Evolutionary conservation across 371 early-diverging fungal genomes (phyloP).

Genomic region (Actinomortierella ambigua): DNA sequence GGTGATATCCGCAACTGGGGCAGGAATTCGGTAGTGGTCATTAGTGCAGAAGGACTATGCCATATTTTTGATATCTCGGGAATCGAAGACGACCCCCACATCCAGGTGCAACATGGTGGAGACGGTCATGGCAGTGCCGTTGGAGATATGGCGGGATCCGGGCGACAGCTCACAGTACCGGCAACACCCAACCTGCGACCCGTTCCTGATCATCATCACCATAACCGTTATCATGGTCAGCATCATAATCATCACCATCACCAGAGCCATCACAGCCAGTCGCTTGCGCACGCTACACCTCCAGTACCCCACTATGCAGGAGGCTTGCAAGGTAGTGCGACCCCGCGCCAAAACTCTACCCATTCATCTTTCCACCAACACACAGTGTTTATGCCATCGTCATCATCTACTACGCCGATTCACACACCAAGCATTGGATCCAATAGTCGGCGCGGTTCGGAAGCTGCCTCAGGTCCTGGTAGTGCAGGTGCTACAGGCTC

Average conservation of each 20-base stretch:
- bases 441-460: constrained; percentile 29
- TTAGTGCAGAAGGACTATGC: constrained; percentile 72
- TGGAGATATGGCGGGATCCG: too few species aligned
- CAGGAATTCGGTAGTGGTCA: constrained; percentile 68
- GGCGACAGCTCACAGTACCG: constrained; percentile 9
- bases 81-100: constrained; percentile 21
- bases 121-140: too few species aligned
- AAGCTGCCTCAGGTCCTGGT: constrained; percentile 7
- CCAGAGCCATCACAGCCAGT: constrained; percentile 11
- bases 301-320: constrained; percentile 27
- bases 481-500: too few species aligned
- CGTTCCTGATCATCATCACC: constrained; percentile 36
- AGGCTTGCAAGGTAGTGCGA: too few species aligned
- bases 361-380: too few species aligned
- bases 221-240: constrained; percentile 7
- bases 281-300: constrained; percentile 8
- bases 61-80: constrained; percentile 67
- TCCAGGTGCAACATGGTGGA: too few species aligned
- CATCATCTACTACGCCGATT: too few species aligned
- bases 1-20: constrained; percentile 70
- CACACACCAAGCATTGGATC: too few species aligned
- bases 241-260: background rate
- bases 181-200: constrained; percentile 39
- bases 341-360: too few species aligned
- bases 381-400: too few species aligned